A percentile compares a stretch with the other conserved stretches of the same genome.
Evolutionary conservation across 2,329 filamentous ascomycete species (phyloP).

Genomic region (Fusarium sp.): DNA sequence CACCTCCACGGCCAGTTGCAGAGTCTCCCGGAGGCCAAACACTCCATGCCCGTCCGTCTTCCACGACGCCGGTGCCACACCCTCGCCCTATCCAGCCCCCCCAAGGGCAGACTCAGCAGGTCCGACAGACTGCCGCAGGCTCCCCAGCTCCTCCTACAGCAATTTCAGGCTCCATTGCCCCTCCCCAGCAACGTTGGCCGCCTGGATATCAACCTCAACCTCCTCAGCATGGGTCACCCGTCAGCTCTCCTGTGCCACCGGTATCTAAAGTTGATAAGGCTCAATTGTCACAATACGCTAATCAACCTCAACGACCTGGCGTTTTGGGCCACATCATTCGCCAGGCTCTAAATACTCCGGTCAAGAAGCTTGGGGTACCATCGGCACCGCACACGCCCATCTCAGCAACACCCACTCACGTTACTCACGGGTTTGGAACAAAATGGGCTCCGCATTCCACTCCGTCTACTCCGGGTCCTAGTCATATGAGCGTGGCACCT

Average conservation of each 20-base stretch:
- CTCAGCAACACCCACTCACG: slow-evolving; percentile 42
- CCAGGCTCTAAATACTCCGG: slow-evolving; percentile 50
- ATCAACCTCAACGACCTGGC: slow-evolving; percentile 50
- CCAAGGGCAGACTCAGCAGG: slow-evolving; percentile 40
- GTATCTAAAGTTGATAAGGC: slow-evolving; percentile 42
- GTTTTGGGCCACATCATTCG: slow-evolving; percentile 56
- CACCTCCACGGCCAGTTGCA: slow-evolving; percentile 42
- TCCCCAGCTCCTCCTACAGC: slow-evolving; percentile 43
- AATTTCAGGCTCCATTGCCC: slow-evolving; percentile 32
- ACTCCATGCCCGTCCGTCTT: slow-evolving; percentile 46
- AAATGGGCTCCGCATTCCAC: slow-evolving; percentile 68
- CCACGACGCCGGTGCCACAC: slow-evolving; percentile 49
- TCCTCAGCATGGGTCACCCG: slow-evolving; percentile 44
- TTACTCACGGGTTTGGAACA: slow-evolving; percentile 59
- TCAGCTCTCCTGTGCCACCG: slow-evolving; percentile 40
- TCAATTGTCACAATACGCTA: slow-evolving; percentile 44
- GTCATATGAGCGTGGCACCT: slow-evolving; percentile 50
- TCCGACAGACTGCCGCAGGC: slow-evolving; percentile 48
- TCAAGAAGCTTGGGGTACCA: slow-evolving; percentile 47
- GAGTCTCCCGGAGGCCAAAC: slow-evolving; percentile 34
- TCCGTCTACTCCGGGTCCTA: slow-evolving; percentile 64
- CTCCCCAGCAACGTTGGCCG: slow-evolving; percentile 50
- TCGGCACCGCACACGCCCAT: slow-evolving; percentile 51
- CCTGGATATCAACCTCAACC: slow-evolving; percentile 46
- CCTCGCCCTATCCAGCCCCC: slow-evolving; percentile 49